Evolutionary conservation across 192 early-diverging fungal genomes (phyloP).

Genomic region (Chytriomyces confervae): DNA sequence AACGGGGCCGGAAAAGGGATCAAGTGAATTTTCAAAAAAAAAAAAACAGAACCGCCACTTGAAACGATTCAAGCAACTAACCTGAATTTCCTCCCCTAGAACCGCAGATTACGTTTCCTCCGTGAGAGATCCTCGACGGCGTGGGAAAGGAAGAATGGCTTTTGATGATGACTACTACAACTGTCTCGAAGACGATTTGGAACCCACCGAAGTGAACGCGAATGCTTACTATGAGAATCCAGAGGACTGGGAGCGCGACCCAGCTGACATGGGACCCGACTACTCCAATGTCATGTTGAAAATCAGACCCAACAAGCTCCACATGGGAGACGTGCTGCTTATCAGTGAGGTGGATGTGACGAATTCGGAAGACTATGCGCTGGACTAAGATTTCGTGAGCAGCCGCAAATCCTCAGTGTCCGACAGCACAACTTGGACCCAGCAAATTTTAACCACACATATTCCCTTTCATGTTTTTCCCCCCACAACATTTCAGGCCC

Average conservation of each 20-base stretch:
- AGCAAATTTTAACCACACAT: not conserved
- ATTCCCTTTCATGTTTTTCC: not conserved
- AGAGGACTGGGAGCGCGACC: not conserved
- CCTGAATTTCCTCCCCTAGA: not conserved
- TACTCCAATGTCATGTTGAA: not conserved
- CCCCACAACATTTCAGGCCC: not conserved
- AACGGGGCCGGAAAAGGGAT: not conserved
- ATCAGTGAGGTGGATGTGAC: constrained; percentile 15
- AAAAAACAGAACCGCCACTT: not conserved
- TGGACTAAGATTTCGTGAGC: not conserved
- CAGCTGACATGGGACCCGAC: not conserved
- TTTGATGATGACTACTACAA: not conserved
- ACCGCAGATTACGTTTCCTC: not conserved
- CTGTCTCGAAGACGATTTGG: not conserved
- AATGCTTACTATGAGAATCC: not conserved
- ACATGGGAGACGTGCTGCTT: constrained; percentile 1
- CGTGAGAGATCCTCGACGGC: not conserved
- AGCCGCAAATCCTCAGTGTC: not conserved
- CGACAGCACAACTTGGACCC: no score
- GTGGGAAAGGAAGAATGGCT: not conserved
- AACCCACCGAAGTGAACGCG: not conserved
- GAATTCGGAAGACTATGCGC: not conserved
- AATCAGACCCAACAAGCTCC: not conserved
- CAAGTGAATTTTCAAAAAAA: not conserved
- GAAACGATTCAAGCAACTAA: no score